phyloP scores from a whole-genome alignment of 805 yeast genomes.

The Sugiyamaella mastotermitis region DNA sequence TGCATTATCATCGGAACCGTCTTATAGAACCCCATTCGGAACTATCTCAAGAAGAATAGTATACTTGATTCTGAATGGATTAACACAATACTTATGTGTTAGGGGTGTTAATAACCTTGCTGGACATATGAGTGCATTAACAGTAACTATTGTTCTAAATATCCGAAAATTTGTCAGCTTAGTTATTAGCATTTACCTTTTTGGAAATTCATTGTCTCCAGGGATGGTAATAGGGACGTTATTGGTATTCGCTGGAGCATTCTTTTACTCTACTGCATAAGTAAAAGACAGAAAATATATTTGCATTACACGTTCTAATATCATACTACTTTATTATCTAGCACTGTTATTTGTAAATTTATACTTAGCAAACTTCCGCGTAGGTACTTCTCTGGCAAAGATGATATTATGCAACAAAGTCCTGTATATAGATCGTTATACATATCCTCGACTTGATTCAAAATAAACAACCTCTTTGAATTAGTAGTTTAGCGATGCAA shows the following conservation, averaged over 20 bases:
- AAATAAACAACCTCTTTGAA: too few relatives aligned
- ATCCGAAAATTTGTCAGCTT: slow-evolving; percentile 59
- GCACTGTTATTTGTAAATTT: too few relatives aligned
- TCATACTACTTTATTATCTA: too few relatives aligned
- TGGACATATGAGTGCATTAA: slow-evolving; percentile 52
- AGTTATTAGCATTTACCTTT: slow-evolving; percentile 47
- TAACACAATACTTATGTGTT: slow-evolving; percentile 57
- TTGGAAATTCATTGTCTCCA: slow-evolving; percentile 39
- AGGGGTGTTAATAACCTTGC: slow-evolving; percentile 62
- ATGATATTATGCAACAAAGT: too few relatives aligned
- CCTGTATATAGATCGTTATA: too few relatives aligned
- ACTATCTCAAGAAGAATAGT: slow-evolving; percentile 25
- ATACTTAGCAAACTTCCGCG: too few relatives aligned
- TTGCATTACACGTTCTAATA: too few relatives aligned
- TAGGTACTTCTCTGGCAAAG: too few relatives aligned
- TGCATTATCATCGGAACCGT: slow-evolving; percentile 19
- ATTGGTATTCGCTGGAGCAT: slow-evolving; percentile 52
- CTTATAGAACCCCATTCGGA: slow-evolving; percentile 13
- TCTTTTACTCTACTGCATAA: slow-evolving; percentile 33
- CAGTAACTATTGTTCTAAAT: slow-evolving; percentile 54
- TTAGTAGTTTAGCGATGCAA: too few relatives aligned
- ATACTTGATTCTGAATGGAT: slow-evolving; percentile 38
- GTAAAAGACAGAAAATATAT: too few relatives aligned
- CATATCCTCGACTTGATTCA: too few relatives aligned
- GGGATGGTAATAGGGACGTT: slow-evolving; percentile 43